phyloP scores from a whole-genome alignment of 108 stramenopile species.

The Skeletonema marinoi region DNA sequence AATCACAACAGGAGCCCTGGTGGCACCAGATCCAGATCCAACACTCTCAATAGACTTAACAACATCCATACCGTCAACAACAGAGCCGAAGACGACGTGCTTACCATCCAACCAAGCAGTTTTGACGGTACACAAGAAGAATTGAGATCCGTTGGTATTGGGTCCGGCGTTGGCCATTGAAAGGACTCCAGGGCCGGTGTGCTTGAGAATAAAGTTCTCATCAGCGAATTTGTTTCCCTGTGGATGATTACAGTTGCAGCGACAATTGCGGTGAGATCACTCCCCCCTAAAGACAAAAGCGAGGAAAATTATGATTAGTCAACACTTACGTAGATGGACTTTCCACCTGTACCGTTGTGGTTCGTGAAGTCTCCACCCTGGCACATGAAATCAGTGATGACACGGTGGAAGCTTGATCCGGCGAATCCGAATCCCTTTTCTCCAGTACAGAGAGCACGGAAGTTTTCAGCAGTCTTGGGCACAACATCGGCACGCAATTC shows the following conservation, averaged over 20 bases:
- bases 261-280: constrained; percentile 9
- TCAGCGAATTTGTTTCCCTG: constrained; percentile 74
- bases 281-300: constrained; percentile 55
- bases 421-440: constrained; percentile 90
- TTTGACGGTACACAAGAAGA: constrained; percentile 81
- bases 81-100: constrained; percentile 88
- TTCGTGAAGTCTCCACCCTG: constrained; percentile 57
- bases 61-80: constrained; percentile 81
- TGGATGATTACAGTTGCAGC: not conserved
- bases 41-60: constrained; percentile 85
- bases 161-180: constrained; percentile 92
- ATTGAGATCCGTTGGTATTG: constrained; percentile 86
- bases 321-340: constrained; percentile 36
- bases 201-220: constrained; percentile 75
- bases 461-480: constrained; percentile 95
- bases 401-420: constrained; percentile 91
- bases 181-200: constrained; percentile 72
- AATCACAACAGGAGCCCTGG: constrained; percentile 70
- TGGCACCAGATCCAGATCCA: constrained; percentile 74
- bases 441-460: constrained; percentile 67
- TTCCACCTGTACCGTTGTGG: constrained; percentile 49
- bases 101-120: constrained; percentile 87
- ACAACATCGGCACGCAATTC: constrained; percentile 88
- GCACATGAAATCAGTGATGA: constrained; percentile 91
- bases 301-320: not conserved